These are phyloP conservation scores for Moricandia arvensis DNA, from an alignment of 345 rosid genomes.

Conservation along the genomic window DNA sequence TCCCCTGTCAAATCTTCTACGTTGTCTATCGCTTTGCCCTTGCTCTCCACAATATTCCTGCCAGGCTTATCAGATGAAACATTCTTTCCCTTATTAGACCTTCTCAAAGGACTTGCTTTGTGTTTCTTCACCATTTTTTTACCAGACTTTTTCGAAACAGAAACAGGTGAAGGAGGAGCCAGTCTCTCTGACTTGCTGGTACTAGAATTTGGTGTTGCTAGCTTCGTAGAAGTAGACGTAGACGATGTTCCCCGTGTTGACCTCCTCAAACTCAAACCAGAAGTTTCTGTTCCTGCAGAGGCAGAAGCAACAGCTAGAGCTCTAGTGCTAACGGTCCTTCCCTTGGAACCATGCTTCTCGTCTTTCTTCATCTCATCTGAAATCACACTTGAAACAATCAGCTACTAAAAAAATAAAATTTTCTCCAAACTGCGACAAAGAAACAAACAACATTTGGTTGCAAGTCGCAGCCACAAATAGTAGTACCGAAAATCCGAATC, in stretches of 20 bases:
- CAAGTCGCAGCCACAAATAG: too few species aligned
- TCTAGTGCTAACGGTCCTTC: slow-evolving; percentile 40
- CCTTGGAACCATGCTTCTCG: slow-evolving; percentile 37
- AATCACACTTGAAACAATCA: background rate
- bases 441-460: too few species aligned
- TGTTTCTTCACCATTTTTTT: slow-evolving; percentile 44
- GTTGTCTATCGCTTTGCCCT: slow-evolving; percentile 36
- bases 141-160: slow-evolving; percentile 39
- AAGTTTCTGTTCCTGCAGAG: slow-evolving; percentile 25
- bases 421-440: too few species aligned
- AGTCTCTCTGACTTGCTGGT: slow-evolving; percentile 55
- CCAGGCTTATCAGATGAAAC: too few species aligned
- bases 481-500: too few species aligned
- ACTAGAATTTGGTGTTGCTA: slow-evolving; percentile 33
- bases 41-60: slow-evolving; percentile 38
- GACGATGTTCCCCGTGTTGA: slow-evolving; percentile 44
- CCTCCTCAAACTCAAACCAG: slow-evolving; percentile 54
- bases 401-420: too few species aligned
- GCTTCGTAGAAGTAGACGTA: slow-evolving; percentile 32
- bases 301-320: slow-evolving; percentile 21
- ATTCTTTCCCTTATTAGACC: slow-evolving; percentile 45
- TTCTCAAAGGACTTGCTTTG: slow-evolving; percentile 44
- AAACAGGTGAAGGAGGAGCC: slow-evolving; percentile 37
- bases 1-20: slow-evolving; percentile 38
- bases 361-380: slow-evolving; percentile 41